Evolutionary conservation across 257 asterid species (phyloP).

Genomic region (Anisodus tanguticus): DNA sequence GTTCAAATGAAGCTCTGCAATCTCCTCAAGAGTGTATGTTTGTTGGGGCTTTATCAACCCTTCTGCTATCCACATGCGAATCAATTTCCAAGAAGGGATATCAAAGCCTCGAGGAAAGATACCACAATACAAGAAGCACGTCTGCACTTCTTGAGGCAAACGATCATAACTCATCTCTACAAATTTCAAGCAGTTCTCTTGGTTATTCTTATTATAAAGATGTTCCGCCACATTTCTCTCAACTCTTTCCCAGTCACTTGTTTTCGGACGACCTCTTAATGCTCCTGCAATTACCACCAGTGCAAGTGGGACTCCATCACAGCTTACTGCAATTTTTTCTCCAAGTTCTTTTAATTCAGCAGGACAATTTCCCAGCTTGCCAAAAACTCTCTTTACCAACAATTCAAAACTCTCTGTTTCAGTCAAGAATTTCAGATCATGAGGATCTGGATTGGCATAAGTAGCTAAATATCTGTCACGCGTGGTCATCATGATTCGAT

Average conservation of each 20-base stretch:
- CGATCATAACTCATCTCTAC: slow-evolving; percentile 32
- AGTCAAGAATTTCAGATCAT: slow-evolving; percentile 37
- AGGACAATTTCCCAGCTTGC: slow-evolving; percentile 32
- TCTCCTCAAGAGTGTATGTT: slow-evolving; percentile 28
- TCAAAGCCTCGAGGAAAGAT: slow-evolving; percentile 36
- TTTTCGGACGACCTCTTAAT: slow-evolving; percentile 30
- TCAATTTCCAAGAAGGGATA: slow-evolving; percentile 34
- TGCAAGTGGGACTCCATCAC: slow-evolving; percentile 38
- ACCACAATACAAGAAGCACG: slow-evolving; percentile 37
- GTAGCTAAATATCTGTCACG: slow-evolving; percentile 35
- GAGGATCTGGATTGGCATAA: slow-evolving; percentile 35
- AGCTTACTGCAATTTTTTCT: slow-evolving; percentile 4
- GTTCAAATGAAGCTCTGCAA: slow-evolving; percentile 35
- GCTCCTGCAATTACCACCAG: slow-evolving; percentile 55
- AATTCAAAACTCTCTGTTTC: slow-evolving; percentile 39
- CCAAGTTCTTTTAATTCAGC: slow-evolving; percentile 32
- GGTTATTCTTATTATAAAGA: not conserved
- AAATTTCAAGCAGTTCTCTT: slow-evolving; percentile 1
- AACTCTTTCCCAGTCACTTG: slow-evolving; percentile 29
- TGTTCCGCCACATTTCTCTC: slow-evolving; percentile 32
- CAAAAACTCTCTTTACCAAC: slow-evolving; percentile 45
- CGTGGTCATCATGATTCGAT: slow-evolving; percentile 51
- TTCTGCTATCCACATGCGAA: slow-evolving; percentile 36
- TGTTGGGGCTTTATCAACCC: slow-evolving; percentile 31
- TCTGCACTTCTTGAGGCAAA: slow-evolving; percentile 30